phyloP scores from a whole-genome alignment of 1,284 basidiomycete species.

The Ustilago trichophora region DNA sequence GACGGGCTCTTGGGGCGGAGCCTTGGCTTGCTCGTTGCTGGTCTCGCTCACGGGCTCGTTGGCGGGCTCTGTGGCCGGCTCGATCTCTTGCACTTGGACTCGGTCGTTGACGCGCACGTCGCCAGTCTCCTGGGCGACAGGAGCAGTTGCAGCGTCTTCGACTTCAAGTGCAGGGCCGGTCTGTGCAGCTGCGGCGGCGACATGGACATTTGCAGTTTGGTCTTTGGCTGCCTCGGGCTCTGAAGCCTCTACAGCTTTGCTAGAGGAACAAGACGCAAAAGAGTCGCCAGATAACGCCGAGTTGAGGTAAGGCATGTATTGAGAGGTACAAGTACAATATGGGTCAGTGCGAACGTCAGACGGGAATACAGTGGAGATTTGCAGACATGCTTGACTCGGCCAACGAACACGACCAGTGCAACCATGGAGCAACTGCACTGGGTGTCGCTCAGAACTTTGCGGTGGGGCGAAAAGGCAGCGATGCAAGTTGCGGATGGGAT shows the following conservation, averaged over 20 bases:
- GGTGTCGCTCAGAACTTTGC: neutral
- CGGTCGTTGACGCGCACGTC: no score
- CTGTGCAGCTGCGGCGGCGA: no score
- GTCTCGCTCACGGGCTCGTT: neutral
- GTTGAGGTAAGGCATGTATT: neutral
- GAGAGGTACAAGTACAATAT: slow-evolving; percentile 16
- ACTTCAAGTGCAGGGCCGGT: neutral
- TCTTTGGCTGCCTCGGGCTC: neutral
- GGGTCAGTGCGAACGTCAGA: slow-evolving; percentile 3
- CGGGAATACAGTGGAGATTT: neutral
- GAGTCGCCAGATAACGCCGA: neutral
- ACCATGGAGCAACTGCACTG: neutral
- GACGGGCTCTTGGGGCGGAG: no score
- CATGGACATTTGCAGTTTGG: neutral
- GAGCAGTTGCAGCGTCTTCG: neutral
- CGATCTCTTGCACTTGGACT: neutral
- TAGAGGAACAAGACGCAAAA: neutral
- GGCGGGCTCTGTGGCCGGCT: neutral
- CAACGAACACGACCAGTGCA: neutral
- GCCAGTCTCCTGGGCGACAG: no score
- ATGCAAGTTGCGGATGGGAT: neutral
- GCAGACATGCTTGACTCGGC: neutral
- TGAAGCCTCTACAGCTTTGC: neutral
- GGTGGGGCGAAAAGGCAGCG: no score
- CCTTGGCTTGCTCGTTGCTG: neutral